A percentile compares a stretch with the other conserved stretches of the same genome.
Evolutionary conservation across 108 stramenopile species (phyloP).

Genomic region (Cyclotella baltica): DNA sequence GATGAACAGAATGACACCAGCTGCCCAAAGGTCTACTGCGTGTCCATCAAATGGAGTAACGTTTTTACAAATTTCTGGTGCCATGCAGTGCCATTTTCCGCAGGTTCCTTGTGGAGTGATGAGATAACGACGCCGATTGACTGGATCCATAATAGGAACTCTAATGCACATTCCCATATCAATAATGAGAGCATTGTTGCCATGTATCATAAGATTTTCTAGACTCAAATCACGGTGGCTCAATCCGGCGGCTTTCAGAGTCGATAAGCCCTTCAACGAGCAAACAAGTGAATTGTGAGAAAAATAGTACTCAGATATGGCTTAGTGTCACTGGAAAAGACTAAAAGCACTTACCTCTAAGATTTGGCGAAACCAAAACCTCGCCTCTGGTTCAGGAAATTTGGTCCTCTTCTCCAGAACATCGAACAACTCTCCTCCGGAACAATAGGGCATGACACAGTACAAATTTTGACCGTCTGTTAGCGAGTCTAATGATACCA

Average conservation of each 20-base stretch:
- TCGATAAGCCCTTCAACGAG: constrained; percentile 67
- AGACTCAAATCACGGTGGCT: constrained; percentile 92
- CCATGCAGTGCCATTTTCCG: constrained; percentile 95
- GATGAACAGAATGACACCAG: constrained; percentile 92
- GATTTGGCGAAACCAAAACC: constrained; percentile 90
- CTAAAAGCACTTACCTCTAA: constrained; percentile 62
- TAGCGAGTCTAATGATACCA: constrained; percentile 83
- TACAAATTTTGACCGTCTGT: constrained; percentile 89
- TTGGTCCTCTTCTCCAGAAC: constrained; percentile 74
- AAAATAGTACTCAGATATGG: background rate
- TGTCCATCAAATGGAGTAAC: constrained; percentile 86
- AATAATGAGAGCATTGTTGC: constrained; percentile 79
- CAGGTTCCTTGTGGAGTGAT: constrained; percentile 82
- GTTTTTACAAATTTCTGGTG: constrained; percentile 87
- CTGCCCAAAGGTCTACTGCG: constrained; percentile 95
- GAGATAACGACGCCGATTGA: constrained; percentile 52
- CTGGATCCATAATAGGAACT: constrained; percentile 55
- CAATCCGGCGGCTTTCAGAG: constrained; percentile 82
- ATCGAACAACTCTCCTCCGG: constrained; percentile 91
- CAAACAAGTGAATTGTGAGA: background rate
- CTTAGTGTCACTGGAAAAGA: background rate
- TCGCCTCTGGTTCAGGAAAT: constrained; percentile 79
- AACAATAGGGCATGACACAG: constrained; percentile 89
- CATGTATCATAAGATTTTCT: constrained; percentile 84
- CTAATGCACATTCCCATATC: constrained; percentile 96